Conservation (phyloP, 2,329 filamentous ascomycete species). For the Arthrocladium fulminans region DNA sequence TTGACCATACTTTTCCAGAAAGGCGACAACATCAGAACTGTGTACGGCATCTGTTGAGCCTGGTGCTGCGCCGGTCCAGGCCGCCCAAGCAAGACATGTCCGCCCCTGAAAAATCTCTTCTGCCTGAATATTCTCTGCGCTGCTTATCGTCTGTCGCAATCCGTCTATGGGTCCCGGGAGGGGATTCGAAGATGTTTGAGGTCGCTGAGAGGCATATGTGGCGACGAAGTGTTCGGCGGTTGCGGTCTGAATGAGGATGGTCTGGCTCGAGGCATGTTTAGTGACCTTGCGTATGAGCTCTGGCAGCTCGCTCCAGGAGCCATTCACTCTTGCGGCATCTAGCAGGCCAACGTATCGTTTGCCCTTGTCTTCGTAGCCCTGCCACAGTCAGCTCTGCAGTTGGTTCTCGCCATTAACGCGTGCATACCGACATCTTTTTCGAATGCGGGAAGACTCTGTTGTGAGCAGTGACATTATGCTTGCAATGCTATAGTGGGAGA, state of each 20-base stretch:
- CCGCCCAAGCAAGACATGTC: slow-evolving; percentile 63
- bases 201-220: slow-evolving; percentile 38
- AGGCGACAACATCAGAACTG: slow-evolving; percentile 50
- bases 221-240: slow-evolving; percentile 60
- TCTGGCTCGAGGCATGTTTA: slow-evolving; percentile 77
- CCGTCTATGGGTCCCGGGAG: neutral
- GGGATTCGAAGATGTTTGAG: slow-evolving; percentile 1
- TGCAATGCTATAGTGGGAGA: neutral
- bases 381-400: neutral
- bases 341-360: slow-evolving; percentile 72
- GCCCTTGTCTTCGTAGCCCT: slow-evolving; percentile 59
- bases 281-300: slow-evolving; percentile 87
- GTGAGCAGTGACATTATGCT: neutral
- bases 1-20: slow-evolving; percentile 34
- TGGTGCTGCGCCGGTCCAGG: slow-evolving; percentile 11
- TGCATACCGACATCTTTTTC: slow-evolving; percentile 7
- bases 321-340: slow-evolving; percentile 78
- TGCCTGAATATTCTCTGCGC: slow-evolving; percentile 42
- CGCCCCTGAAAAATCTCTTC: slow-evolving; percentile 65
- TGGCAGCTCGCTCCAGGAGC: slow-evolving; percentile 75
- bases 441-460: neutral
- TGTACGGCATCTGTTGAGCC: slow-evolving; percentile 48
- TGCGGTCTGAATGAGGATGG: slow-evolving; percentile 62
- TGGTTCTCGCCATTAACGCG: too few species aligned
- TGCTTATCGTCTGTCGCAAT: slow-evolving; percentile 23